These are phyloP conservation scores for Starmerella ratchasimensis DNA, from an alignment of 805 yeast species.

Conservation along the genomic window DNA sequence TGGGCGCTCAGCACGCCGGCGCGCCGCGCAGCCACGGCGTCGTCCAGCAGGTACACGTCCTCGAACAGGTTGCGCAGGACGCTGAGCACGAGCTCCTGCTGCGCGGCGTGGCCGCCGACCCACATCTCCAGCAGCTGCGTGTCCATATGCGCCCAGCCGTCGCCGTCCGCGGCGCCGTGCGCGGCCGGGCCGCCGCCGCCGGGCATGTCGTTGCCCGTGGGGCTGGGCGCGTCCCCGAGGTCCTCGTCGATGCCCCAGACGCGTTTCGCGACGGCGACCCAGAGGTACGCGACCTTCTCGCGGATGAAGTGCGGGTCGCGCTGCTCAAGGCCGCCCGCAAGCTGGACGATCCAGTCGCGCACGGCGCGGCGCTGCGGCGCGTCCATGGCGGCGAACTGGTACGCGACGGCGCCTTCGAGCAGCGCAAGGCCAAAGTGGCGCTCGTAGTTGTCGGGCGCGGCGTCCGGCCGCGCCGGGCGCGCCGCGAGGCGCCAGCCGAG, in stretches of 20 bases:
- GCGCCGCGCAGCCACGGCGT: slow-evolving; percentile 74
- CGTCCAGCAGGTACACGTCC: slow-evolving; percentile 83
- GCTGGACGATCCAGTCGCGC: slow-evolving; percentile 72
- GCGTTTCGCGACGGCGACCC: slow-evolving; percentile 86
- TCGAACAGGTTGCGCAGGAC: slow-evolving; percentile 81
- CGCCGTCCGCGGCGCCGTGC: slow-evolving; percentile 25
- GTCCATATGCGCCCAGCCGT: slow-evolving; percentile 84
- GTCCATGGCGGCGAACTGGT: slow-evolving; percentile 41
- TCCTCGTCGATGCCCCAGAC: slow-evolving; percentile 57
- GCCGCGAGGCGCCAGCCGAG: slow-evolving; percentile 70
- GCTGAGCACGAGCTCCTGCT: slow-evolving; percentile 50
- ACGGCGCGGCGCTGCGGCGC: slow-evolving; percentile 49
- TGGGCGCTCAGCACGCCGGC: slow-evolving; percentile 64
- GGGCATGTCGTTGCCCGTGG: too few species aligned
- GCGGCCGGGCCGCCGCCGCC: slow-evolving; percentile 8
- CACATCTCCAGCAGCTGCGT: slow-evolving; percentile 58
- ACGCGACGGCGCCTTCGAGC: slow-evolving; percentile 55
- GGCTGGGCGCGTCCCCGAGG: too few species aligned
- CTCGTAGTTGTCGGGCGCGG: slow-evolving; percentile 41
- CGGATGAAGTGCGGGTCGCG: slow-evolving; percentile 78
- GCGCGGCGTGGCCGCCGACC: slow-evolving; percentile 34
- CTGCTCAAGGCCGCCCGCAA: slow-evolving; percentile 44
- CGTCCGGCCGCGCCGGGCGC: slow-evolving; percentile 6
- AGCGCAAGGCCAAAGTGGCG: slow-evolving; percentile 83
- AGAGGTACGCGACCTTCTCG: slow-evolving; percentile 76